Base-by-base conservation (phyloP, 1,284 basidiomycete species). In the Ceratobasidium papillatum region DNA sequence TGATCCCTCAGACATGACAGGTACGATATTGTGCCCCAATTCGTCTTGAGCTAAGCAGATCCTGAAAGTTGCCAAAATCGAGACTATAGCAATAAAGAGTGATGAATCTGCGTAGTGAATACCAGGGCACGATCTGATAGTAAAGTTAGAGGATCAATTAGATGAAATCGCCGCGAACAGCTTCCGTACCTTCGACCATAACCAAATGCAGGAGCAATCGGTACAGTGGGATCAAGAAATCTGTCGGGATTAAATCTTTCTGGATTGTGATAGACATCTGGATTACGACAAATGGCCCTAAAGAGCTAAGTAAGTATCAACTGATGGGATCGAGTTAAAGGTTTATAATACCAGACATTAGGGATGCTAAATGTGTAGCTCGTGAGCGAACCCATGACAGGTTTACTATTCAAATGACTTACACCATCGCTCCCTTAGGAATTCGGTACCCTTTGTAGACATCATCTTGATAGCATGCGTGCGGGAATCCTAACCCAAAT, bases 361-460 rank as follows among this genome's bases (percentile, higher is more conserved):
- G 41, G 41, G 1, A 65, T 25, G 11, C 63, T 65, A 41, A 25
- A 5, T 30, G 27, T 34, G 9, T 1, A 51, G 43, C 3, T 9
- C 45, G 27, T 34, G 3, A n/a, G 12, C 11, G 17, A 22, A 22
- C 7, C 4, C 5, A 12, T 30, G n/a, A 3, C 7, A 7, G 5
- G 30, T 56, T 58, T 25, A 25, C 4, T 12, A 22, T 22, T 43
- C 14, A 34, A 14, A 32, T 36, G 1, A 54, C 65, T 41, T 34
- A 59, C 25, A 76, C 65, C 19, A 68, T 54, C 2, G 65, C 51
- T 1, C 83, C 84, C 41, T 80, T 80, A 3, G 83, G 83, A 25
- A 85, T 81, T 61, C 80, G 79, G 75, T 82, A 82, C 11, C 81
- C 82, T 36, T 80, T 78, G 76, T 82, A 84, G 32, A 81, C 76